These are phyloP conservation scores for Saturnispora sanitii DNA, from an alignment of 805 yeast genomes.

Conservation along the genomic window DNA sequence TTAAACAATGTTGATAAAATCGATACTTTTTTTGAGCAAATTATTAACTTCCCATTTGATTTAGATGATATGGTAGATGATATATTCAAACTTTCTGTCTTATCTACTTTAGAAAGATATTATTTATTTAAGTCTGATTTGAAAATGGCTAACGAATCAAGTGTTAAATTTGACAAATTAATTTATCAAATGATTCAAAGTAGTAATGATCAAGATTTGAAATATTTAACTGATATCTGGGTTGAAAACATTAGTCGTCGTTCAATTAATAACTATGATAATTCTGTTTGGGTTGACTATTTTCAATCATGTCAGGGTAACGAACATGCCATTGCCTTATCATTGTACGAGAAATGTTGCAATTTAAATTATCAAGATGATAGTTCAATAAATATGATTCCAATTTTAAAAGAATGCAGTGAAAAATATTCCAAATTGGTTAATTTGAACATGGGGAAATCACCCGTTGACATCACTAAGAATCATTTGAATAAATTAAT, in stretches of 20 bases:
- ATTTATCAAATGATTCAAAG: not conserved
- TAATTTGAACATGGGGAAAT: not conserved
- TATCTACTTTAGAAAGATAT: conserved; percentile 2
- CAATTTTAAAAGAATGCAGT: conserved; percentile 4
- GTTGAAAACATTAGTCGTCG: not conserved
- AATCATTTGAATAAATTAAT: conserved; percentile 8
- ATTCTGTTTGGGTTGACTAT: conserved; percentile 4
- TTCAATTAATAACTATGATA: not conserved
- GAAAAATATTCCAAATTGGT: not conserved
- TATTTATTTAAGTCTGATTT: not conserved
- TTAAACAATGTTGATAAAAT: conserved; percentile 13
- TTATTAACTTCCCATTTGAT: not conserved
- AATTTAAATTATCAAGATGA: conserved; percentile 18
- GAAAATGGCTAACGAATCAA: not conserved
- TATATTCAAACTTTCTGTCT: not conserved
- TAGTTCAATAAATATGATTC: not conserved
- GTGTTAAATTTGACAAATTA: not conserved
- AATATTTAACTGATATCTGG: conserved; percentile 5
- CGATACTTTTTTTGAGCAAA: conserved; percentile 5
- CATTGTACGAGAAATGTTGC: conserved; percentile 24
- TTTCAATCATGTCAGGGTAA: not conserved
- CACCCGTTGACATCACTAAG: conserved; percentile 7
- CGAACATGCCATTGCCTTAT: conserved; percentile 13
- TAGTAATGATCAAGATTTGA: not conserved
- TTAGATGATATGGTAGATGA: not conserved